A percentile compares a stretch with the other conserved stretches of the same genome.
phyloP scores from a whole-genome alignment of 179 eudicot genomes.

The Gypsophila paniculata region DNA sequence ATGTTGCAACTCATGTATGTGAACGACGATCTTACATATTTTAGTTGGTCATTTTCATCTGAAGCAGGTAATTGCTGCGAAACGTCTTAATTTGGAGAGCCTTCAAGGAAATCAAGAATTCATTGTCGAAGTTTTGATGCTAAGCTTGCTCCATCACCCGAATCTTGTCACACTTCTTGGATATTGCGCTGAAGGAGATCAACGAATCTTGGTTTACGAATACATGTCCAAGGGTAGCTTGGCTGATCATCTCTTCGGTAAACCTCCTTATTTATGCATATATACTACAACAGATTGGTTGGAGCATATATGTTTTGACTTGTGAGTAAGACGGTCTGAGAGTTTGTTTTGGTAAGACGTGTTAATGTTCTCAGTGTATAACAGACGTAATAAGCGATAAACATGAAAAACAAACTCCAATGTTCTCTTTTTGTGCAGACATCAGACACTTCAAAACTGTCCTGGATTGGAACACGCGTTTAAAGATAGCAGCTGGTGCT shows the following conservation, averaged over 20 bases:
- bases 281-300: background rate
- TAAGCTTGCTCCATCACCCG: constrained; percentile 72
- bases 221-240: constrained; percentile 87
- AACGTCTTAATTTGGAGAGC: constrained; percentile 65
- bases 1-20: background rate
- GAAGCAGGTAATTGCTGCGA: constrained; percentile 60
- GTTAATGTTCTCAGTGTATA: too few relatives aligned
- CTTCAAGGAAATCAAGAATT: constrained; percentile 88
- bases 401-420: too few relatives aligned
- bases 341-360: too few relatives aligned
- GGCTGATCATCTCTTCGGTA: constrained; percentile 86
- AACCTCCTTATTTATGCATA: constrained; percentile 6
- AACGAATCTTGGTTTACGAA: constrained; percentile 76
- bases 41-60: constrained; percentile 5
- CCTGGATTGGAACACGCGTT: constrained; percentile 64
- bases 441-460: constrained; percentile 30
- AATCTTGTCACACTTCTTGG: constrained; percentile 80
- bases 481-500: constrained; percentile 80
- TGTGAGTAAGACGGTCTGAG: background rate
- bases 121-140: constrained; percentile 78
- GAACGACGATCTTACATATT: background rate
- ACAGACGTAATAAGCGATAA: too few relatives aligned
- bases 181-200: constrained; percentile 78
- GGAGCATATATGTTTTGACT: background rate
- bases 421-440: constrained; percentile 2